Evolutionary conservation across 1,284 basidiomycete species (phyloP), one percentile per base, ranked within the genome.

Genomic region (Moniliella sp.): DNA sequence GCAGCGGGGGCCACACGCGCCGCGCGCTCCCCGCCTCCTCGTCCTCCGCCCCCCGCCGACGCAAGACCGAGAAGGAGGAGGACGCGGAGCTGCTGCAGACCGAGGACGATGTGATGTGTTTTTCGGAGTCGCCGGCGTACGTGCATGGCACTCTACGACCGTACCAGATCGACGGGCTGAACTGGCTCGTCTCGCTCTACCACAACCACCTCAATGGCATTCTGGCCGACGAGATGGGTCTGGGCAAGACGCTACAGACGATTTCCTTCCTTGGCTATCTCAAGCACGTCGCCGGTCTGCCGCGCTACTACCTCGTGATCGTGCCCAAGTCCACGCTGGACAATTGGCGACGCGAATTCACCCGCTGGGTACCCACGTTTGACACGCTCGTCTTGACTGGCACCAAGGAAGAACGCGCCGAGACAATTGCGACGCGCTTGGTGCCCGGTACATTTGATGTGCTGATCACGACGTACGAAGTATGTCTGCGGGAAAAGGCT

Each of bases 151-250:
- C 65, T 28, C 93, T 97, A 84, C 70, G 88, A 27, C 71, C 76
- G 72, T 94, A 94, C 56, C 88, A 97, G 60, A 68, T 94, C 1
- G 81, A 84, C 32, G 88, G 88, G 3, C 71, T 94, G 10, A 79
- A 88, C 42, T 97, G 88, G 88, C 82, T 97, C 76, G 76, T 79
- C 3, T 75, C 75, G 18, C 65, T 97, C 7, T 82, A 84, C 61
- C 75, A 82, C 62, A 91, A 88, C 48, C 84, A 86, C 2, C 75
- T 93, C 32, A 86, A 83, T 21, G 86, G 88, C 2, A 93, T 93
- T 36, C 62, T 94, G 18, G 45, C 79, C 27, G 79, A 83, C 46
- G 79, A 93, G 58, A 93, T 93, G 84, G 84, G 84, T 19, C 65
- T 91, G 0, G 83, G 54, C 18, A 33, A 37, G 32, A 93, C 84